phyloP scores from a whole-genome alignment of 2,329 filamentous ascomycete genomes.

The Phialophora verrucosa region DNA sequence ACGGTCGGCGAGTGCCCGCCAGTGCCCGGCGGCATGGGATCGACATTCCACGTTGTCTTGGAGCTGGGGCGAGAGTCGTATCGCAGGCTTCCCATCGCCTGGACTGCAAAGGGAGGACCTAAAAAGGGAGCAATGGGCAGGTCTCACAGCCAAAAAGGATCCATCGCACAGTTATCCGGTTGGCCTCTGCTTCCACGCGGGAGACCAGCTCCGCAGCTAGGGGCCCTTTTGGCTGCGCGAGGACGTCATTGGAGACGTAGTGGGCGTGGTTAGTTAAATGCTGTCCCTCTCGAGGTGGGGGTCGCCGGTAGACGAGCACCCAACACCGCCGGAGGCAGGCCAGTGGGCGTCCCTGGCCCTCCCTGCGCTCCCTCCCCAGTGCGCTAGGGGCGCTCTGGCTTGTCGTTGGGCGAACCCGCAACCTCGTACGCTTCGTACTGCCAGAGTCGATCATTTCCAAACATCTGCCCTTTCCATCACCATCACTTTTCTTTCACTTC shows the following conservation, averaged over 20 bases:
- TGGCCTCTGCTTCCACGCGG: conserved; percentile 15
- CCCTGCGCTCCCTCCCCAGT: neutral
- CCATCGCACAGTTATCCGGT: conserved; percentile 16
- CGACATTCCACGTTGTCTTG: conserved; percentile 4
- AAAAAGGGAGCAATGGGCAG: conserved; percentile 14
- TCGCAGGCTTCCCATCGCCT: neutral
- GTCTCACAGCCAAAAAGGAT: neutral
- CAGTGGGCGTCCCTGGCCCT: conserved; percentile 5
- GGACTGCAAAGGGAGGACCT: neutral
- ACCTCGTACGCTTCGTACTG: conserved; percentile 20
- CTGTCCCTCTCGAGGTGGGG: conserved; percentile 10
- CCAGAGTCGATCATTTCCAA: conserved; percentile 17
- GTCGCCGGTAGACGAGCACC: conserved; percentile 4
- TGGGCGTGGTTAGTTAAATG: neutral
- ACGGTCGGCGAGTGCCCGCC: neutral
- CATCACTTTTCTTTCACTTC: conserved; percentile 12
- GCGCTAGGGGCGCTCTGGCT: neutral
- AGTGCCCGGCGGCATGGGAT: neutral
- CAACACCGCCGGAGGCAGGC: too few relatives aligned
- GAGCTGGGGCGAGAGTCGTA: neutral
- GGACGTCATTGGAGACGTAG: neutral
- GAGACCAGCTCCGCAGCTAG: conserved; percentile 4
- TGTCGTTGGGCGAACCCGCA: conserved; percentile 10
- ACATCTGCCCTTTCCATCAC: conserved; percentile 13
- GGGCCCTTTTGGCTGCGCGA: neutral